Evolutionary conservation across 2,329 filamentous ascomycete species (phyloP), one percentile per base, ranked within the genome.

Genomic region (Pseudogymnoascus sp.): DNA sequence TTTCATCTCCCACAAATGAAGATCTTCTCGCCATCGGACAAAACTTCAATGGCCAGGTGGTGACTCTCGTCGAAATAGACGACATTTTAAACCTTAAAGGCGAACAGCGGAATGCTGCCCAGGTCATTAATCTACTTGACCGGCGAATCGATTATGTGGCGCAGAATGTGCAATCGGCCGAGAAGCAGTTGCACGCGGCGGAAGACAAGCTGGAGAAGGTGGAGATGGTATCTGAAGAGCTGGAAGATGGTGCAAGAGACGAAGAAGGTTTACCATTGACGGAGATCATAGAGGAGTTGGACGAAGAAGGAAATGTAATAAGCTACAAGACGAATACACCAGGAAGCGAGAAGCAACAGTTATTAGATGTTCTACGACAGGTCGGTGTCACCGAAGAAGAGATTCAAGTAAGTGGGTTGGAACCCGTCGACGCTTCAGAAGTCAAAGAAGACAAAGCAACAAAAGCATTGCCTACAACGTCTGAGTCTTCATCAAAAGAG

Each of bases 251-350:
- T 62, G 79, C 82, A 50, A 80, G 79, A 61, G 86, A 89, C 65
- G 88, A 89, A 65, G 86, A 87, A 11, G 87, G 86, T 1, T 78
- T 92, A 61, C 90, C 92, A 0, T 83, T 97, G 64, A 93, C 89
- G 33, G 95, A 97, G 70, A 97, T 99, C 67, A 80, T 91, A 62
- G 95, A 99, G 75, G 86, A 96, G 77, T 79, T 97, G 23, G 95
- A 97, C 71, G 93, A 97, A 7, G 85, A 96, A 10, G 95, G 88
- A 63, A 95, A 96, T 70, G 83, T 97, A 3, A 75, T 96, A 60
- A 89, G 85, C 0, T 86, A 83, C 68, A 83, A 79, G 63, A 77
- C 88, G 31, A 84, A 86, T 38, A 83, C 78, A n/a, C 88, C 91
- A 0, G 88, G 87, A 6, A 84, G 88, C 61, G 78, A 82, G 13